Base-by-base conservation (phyloP, 176 grass and related monocot species). In the Typha latifolia region DNA sequence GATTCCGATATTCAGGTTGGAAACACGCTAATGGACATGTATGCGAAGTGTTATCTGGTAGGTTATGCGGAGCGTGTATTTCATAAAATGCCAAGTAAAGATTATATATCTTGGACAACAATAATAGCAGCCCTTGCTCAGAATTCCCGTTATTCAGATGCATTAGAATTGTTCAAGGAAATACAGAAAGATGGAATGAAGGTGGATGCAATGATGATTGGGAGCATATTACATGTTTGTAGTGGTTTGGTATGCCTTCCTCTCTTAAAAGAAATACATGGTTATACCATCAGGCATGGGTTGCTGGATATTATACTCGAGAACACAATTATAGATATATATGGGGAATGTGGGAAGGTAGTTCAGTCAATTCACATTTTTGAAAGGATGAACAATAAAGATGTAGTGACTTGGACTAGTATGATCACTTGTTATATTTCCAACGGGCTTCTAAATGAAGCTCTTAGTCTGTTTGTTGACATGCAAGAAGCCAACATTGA, bases 21-120 rank as follows among this genome's bases (percentile, higher is more conserved):
- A 57, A 96, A 96, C 80, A 83, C 85, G 32, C 72, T 96, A 53
- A 84, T 96, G 50, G 92, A 96, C 78, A 96, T 91, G 92, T 91
- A 96, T 68, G 79, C 77, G 49, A 96, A 84, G 67, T 96, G 88
- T 43, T 12, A 12, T 29, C 65, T 64, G 23, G 19, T 80, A 61
- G 71, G 75, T 32, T 96, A 83, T 20, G 68, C 85, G 13, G 52
- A 66, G 0, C 51, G 31, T 26, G 50, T 91, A 24, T 96, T 96
- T 70, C 71, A 84, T 59, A 80, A 80, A 52, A 68, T 91, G 80
- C 69, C 62, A 5, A 66, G 18, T 32, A 89, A 82, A 78, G 88
- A 96, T 49, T 70, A 79, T 69, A 82, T 96, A 72, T 96, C 92
- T 12, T 96, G 88, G 88, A 89, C 88, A 62, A 68, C 88, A 32